Evolutionary conservation across 345 rosid genomes (phyloP).

Genomic region (Syzygium grande): DNA sequence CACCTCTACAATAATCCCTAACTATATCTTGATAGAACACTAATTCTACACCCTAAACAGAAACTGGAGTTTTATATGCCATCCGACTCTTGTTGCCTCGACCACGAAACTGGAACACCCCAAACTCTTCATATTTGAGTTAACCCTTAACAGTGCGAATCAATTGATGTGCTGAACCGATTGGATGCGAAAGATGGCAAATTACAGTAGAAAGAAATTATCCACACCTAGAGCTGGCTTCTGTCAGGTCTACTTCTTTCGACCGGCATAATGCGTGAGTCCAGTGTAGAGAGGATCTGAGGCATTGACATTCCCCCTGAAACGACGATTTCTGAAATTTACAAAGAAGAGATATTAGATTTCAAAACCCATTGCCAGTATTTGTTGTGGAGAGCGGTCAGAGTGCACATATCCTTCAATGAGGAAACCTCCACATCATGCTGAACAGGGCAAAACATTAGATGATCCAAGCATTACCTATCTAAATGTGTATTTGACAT

Average conservation of each 20-base stretch:
- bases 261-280: slow-evolving; percentile 24
- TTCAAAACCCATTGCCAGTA: not conserved
- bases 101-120: not conserved
- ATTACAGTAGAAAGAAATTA: not conserved
- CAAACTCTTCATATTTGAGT: not conserved
- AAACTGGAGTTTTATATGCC: not conserved
- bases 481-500: not conserved
- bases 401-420: not conserved
- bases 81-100: not conserved
- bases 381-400: not conserved
- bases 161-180: not conserved
- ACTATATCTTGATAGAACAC: not conserved
- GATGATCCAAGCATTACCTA: not conserved
- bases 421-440: not conserved
- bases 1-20: not conserved
- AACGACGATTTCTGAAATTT: slow-evolving; percentile 78
- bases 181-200: not conserved
- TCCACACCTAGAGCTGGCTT: slow-evolving; percentile 2
- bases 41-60: not conserved
- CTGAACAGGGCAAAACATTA: not conserved
- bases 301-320: slow-evolving; percentile 99
- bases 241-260: slow-evolving; percentile 59
- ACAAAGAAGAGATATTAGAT: not conserved
- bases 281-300: slow-evolving; percentile 68
- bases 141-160: not conserved